A percentile compares a stretch with the other conserved stretches of the same genome.
Evolutionary conservation across 139 green algal species (phyloP).

Genomic region (Chlamydomonas applanata): DNA sequence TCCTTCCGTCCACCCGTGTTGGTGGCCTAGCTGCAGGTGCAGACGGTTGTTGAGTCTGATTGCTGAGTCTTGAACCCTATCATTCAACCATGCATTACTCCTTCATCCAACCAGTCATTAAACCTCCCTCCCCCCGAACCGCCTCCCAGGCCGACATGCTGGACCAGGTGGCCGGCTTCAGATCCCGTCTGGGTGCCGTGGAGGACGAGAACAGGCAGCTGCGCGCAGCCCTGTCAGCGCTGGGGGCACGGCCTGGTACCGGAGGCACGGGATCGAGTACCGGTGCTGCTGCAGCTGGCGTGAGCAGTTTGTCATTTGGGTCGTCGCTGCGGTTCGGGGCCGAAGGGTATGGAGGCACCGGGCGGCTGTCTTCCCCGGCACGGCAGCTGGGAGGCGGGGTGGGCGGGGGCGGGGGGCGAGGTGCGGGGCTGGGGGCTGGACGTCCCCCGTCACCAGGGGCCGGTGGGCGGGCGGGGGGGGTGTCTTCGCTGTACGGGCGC

Average conservation of each 20-base stretch:
- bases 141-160: slow-evolving; percentile 1
- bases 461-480: neutral
- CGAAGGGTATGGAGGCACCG: neutral
- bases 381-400: neutral
- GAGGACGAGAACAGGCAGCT: slow-evolving; percentile 8
- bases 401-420: neutral
- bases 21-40: no score
- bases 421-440: neutral
- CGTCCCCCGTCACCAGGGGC: neutral
- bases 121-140: no score
- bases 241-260: neutral
- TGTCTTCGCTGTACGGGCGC: neutral
- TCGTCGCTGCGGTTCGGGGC: neutral
- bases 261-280: no score
- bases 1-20: no score
- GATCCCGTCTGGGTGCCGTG: neutral
- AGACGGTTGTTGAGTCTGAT: no score
- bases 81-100: no score
- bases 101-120: neutral
- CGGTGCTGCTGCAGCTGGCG: no score
- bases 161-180: neutral
- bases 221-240: neutral
- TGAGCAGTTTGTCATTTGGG: no score
- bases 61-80: no score
- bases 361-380: neutral